These are phyloP conservation scores for Phialemoniopsis sp. DNA, from an alignment of 2,329 filamentous ascomycete species.

Conservation along the genomic window DNA sequence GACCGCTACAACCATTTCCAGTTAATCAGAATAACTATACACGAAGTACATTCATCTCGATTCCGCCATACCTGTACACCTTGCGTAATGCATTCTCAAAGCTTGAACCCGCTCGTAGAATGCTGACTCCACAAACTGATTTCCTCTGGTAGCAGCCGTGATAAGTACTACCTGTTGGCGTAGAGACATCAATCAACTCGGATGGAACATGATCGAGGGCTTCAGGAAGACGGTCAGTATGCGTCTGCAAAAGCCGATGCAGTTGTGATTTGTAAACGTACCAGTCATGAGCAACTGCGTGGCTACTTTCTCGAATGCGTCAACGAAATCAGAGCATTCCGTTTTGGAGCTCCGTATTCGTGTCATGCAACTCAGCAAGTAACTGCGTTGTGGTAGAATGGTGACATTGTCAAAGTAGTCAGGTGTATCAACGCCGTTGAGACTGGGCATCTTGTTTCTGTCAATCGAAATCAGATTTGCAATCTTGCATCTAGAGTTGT, in stretches of 20 bases:
- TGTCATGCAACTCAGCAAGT: slow-evolving; percentile 11
- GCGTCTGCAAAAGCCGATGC: too few relatives aligned
- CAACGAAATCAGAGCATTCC: slow-evolving; percentile 5
- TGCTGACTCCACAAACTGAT: slow-evolving; percentile 23
- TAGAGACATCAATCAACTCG: neutral
- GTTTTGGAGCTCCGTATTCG: slow-evolving; percentile 8
- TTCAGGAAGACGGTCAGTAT: too few relatives aligned
- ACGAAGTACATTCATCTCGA: too few relatives aligned
- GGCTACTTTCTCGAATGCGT: slow-evolving; percentile 7
- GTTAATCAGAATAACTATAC: too few relatives aligned
- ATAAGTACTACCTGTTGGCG: slow-evolving; percentile 9
- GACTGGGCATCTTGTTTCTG: too few relatives aligned
- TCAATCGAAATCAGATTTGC: too few relatives aligned
- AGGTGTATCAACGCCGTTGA: too few relatives aligned
- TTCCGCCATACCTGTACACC: slow-evolving; percentile 20
- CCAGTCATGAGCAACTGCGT: slow-evolving; percentile 8
- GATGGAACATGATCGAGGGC: too few relatives aligned
- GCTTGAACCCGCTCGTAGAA: slow-evolving; percentile 24
- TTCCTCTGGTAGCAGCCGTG: slow-evolving; percentile 4
- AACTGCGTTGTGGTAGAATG: slow-evolving; percentile 8
- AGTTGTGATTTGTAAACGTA: too few relatives aligned
- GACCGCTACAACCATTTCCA: slow-evolving; percentile 5
- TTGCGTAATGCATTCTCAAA: slow-evolving; percentile 21
- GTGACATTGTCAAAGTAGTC: slow-evolving; percentile 1
- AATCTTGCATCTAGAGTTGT: too few relatives aligned